These are phyloP conservation scores for Hyaloscypha variabilis DNA, from an alignment of 495 filamentous ascomycete species.

Conservation along the genomic window DNA sequence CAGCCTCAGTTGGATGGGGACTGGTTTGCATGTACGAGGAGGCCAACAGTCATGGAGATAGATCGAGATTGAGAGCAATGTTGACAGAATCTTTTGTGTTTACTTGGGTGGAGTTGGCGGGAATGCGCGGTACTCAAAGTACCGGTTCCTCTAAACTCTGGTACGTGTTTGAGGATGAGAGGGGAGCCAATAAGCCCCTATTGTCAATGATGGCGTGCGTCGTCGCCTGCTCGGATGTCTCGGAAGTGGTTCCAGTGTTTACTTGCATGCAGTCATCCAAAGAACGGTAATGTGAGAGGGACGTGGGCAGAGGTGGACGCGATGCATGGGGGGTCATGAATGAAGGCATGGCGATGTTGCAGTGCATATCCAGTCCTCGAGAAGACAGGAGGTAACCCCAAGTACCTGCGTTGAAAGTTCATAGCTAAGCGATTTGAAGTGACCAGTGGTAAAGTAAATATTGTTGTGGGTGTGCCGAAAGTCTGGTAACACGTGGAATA, in stretches of 20 bases:
- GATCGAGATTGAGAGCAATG: background rate
- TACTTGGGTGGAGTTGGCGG: background rate
- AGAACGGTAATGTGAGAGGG: background rate
- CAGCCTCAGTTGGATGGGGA: background rate
- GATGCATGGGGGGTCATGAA: background rate
- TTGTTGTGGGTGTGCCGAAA: background rate
- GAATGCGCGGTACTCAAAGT: too few relatives aligned
- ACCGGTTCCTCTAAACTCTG: background rate
- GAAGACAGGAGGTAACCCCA: background rate
- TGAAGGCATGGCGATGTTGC: background rate
- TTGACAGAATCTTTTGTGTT: background rate
- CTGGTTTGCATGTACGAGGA: background rate
- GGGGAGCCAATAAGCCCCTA: too few relatives aligned
- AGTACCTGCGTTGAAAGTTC: background rate
- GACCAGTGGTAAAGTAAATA: background rate
- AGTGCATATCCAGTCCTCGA: background rate
- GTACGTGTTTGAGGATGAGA: too few relatives aligned
- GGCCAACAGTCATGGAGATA: background rate
- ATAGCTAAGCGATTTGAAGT: background rate
- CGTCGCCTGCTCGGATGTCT: background rate
- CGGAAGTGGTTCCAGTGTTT: too few relatives aligned
- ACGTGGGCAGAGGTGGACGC: background rate
- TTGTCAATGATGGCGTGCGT: too few relatives aligned
- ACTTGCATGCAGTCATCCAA: background rate
- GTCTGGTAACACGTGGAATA: background rate